A percentile compares a stretch with the other conserved stretches of the same genome.
phyloP scores from a whole-genome alignment of 2,329 filamentous ascomycete species.

The Ophiognomonia clavigignenti-juglandacearum region DNA sequence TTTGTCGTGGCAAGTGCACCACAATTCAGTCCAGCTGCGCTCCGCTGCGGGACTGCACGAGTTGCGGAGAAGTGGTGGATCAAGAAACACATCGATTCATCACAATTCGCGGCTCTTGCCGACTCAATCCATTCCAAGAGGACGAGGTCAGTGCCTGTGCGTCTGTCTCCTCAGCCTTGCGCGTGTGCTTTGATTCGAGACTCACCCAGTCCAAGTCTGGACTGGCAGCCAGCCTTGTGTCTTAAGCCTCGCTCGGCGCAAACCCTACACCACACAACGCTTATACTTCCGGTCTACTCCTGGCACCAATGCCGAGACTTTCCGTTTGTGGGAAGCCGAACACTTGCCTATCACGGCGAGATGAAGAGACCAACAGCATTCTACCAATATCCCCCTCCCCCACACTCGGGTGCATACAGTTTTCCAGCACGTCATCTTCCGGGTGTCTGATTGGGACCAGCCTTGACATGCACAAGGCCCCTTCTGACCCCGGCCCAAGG shows the following conservation, averaged over 20 bases:
- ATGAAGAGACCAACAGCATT: not conserved
- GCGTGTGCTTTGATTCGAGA: not conserved
- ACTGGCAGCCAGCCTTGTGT: not conserved
- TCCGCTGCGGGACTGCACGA: too few species aligned
- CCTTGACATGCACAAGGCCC: slow-evolving; percentile 7
- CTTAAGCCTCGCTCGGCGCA: not conserved
- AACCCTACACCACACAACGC: not conserved
- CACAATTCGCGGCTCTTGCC: too few species aligned
- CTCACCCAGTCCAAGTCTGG: too few species aligned
- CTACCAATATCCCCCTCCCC: slow-evolving; percentile 12
- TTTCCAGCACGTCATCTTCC: slow-evolving; percentile 11
- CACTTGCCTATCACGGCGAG: slow-evolving; percentile 3
- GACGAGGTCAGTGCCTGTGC: slow-evolving; percentile 11
- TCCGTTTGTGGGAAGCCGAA: not conserved
- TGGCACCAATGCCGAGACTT: not conserved
- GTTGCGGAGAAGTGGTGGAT: too few species aligned
- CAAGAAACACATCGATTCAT: too few species aligned
- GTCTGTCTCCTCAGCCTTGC: not conserved
- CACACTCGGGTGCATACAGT: slow-evolving; percentile 10
- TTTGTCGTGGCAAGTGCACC: too few species aligned
- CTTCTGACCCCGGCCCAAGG: slow-evolving; percentile 3
- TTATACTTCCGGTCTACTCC: not conserved
- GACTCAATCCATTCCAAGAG: too few species aligned
- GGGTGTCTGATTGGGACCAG: slow-evolving; percentile 10
- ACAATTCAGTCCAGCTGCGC: too few species aligned